Evolutionary conservation across 2,329 filamentous ascomycete genomes (phyloP).

Genomic region (Fusarium sp.): DNA sequence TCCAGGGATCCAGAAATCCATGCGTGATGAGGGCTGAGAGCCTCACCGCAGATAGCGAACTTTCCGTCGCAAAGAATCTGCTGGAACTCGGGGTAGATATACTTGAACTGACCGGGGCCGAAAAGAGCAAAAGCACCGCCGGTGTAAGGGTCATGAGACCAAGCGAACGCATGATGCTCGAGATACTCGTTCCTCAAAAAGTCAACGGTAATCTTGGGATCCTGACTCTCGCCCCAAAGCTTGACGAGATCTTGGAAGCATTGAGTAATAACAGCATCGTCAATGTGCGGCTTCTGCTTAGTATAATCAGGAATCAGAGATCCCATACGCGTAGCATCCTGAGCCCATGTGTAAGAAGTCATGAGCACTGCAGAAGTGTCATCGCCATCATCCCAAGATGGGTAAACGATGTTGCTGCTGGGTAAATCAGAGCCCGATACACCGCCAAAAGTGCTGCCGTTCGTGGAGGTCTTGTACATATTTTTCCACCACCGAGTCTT

Average conservation of each 20-base stretch:
- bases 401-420: conserved; percentile 24
- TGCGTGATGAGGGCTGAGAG: conserved; percentile 52
- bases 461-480: conserved; percentile 1
- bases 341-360: conserved; percentile 33
- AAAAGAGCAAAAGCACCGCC: conserved; percentile 56
- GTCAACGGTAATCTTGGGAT: not conserved
- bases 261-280: conserved; percentile 16
- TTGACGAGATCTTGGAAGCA: conserved; percentile 26
- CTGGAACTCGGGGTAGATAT: conserved; percentile 49
- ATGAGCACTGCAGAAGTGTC: conserved; percentile 20
- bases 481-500: conserved; percentile 31
- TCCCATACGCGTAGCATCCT: conserved; percentile 34
- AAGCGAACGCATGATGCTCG: conserved; percentile 52
- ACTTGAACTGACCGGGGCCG: conserved; percentile 54
- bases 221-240: conserved; percentile 1
- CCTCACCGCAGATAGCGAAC: conserved; percentile 54
- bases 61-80: conserved; percentile 43
- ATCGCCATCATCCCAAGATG: conserved; percentile 20
- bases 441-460: not conserved
- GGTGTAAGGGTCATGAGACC: conserved; percentile 51
- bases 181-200: conserved; percentile 18
- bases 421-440: conserved; percentile 8
- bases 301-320: conserved; percentile 21
- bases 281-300: not conserved
- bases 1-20: conserved; percentile 56